Conservation (phyloP, 768 basidiomycete species). For the Leccinum variicolor region DNA sequence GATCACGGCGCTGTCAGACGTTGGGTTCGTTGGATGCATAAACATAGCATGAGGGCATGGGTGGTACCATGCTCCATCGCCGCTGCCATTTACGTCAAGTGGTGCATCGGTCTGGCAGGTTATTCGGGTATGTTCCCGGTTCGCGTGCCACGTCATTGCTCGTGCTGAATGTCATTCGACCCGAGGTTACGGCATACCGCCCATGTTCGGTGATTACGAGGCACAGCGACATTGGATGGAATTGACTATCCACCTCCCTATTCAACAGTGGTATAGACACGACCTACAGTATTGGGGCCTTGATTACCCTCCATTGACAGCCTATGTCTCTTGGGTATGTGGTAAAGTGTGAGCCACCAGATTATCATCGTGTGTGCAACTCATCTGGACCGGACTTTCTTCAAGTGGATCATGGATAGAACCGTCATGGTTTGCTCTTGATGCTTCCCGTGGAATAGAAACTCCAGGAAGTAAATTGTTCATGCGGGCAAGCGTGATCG, state of each 20-base stretch:
- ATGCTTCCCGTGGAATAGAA: conserved; percentile 70
- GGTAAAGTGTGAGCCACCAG: conserved; percentile 60
- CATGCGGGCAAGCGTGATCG: conserved; percentile 77
- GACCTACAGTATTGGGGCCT: conserved; percentile 91
- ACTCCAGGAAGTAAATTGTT: conserved; percentile 61
- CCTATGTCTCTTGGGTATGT: conserved; percentile 83
- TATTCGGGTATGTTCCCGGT: conserved; percentile 67
- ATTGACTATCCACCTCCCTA: conserved; percentile 72
- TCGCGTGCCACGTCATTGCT: neutral
- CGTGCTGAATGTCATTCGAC: neutral
- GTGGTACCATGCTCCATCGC: conserved; percentile 56
- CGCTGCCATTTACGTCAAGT: conserved; percentile 57
- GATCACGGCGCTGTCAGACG: conserved; percentile 49
- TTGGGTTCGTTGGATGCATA: conserved; percentile 83
- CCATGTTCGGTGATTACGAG: conserved; percentile 91
- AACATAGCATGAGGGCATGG: conserved; percentile 54
- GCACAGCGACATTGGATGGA: conserved; percentile 98
- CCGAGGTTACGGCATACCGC: conserved; percentile 65
- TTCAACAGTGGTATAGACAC: conserved; percentile 81
- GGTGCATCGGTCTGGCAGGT: conserved; percentile 67
- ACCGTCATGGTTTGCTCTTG: conserved; percentile 68
- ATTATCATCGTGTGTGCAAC: conserved; percentile 2
- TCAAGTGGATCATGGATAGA: conserved; percentile 49
- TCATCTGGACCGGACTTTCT: conserved; percentile 1
- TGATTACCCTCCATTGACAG: conserved; percentile 93